phyloP scores from a whole-genome alignment of 1,284 basidiomycete genomes.

The Ceratobasidium sp. region DNA sequence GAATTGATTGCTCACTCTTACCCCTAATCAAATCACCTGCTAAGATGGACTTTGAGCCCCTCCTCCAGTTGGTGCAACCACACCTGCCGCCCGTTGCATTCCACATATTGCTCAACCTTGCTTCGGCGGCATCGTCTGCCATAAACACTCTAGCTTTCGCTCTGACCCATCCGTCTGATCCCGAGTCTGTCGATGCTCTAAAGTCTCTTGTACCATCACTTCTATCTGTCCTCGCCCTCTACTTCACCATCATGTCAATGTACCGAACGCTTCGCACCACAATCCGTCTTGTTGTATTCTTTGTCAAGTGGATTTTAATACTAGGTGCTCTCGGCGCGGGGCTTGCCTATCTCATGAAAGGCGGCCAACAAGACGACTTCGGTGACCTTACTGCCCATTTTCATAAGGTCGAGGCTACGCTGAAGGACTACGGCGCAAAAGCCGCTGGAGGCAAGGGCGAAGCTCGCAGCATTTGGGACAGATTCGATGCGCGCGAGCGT shows the following conservation, averaged over 20 bases:
- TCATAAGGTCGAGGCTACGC: conserved; percentile 11
- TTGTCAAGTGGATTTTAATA: conserved; percentile 42
- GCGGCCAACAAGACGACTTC: not conserved
- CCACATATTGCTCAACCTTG: conserved; percentile 25
- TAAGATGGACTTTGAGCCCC: conserved; percentile 35
- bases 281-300: conserved; percentile 35
- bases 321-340: conserved; percentile 23
- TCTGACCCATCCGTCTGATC: conserved; percentile 26
- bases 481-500: conserved; percentile 31
- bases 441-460: conserved; percentile 24
- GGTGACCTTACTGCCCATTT: conserved; percentile 18
- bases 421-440: conserved; percentile 5
- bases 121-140: conserved; percentile 12
- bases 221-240: conserved; percentile 43
- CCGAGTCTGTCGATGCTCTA: conserved; percentile 34
- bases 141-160: conserved; percentile 35
- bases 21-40: no score
- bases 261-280: conserved; percentile 41
- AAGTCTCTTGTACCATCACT: conserved; percentile 37
- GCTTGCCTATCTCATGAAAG: conserved; percentile 19
- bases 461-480: conserved; percentile 30
- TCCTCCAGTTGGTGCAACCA: conserved; percentile 28
- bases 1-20: no score
- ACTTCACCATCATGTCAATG: conserved; percentile 43
- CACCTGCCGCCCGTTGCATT: conserved; percentile 32